Percentiles rank a stretch among this genome's conserved stretches.
Evolutionary conservation across 108 stramenopile genomes (phyloP).

Genomic region (Tribonema minus): DNA sequence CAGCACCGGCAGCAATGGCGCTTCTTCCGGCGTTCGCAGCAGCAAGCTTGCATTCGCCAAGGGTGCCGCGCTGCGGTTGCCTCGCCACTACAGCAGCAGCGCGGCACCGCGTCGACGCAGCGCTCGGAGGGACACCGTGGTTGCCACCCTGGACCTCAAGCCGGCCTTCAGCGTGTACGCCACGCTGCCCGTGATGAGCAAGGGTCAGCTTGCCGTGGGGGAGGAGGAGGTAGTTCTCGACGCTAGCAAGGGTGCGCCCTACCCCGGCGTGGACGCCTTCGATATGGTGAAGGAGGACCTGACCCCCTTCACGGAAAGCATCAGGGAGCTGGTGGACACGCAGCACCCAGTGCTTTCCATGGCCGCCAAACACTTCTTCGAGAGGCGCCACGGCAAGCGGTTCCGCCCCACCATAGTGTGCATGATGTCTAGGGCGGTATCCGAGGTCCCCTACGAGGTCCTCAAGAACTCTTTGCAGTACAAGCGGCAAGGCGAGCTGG

Average conservation of each 20-base stretch:
- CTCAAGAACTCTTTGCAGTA: background rate
- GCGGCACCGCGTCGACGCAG: background rate
- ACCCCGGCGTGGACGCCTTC: conserved; percentile 53
- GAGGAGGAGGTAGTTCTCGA: conserved; percentile 10
- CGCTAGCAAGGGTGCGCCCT: conserved; percentile 6
- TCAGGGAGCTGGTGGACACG: conserved; percentile 89
- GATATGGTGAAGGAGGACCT: conserved; percentile 64
- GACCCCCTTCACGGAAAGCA: conserved; percentile 82
- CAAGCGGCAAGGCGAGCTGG: conserved; percentile 60
- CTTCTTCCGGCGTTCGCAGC: background rate
- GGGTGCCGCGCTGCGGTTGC: background rate
- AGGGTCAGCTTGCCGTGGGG: background rate
- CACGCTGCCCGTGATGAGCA: conserved; percentile 9
- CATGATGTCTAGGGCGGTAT: conserved; percentile 53
- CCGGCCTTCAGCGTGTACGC: conserved; percentile 36
- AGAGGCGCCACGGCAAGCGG: conserved; percentile 91
- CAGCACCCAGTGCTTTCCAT: conserved; percentile 93
- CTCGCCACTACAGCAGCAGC: background rate
- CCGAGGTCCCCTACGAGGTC: background rate
- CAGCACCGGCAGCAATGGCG: too few relatives aligned
- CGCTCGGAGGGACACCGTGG: conserved; percentile 6
- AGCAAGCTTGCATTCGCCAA: background rate
- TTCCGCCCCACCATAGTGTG: conserved; percentile 92
- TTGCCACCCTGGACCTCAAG: conserved; percentile 41
- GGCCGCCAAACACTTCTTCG: conserved; percentile 96